phyloP scores from a whole-genome alignment of 768 basidiomycete genomes.

The Boletus barrowsii region DNA sequence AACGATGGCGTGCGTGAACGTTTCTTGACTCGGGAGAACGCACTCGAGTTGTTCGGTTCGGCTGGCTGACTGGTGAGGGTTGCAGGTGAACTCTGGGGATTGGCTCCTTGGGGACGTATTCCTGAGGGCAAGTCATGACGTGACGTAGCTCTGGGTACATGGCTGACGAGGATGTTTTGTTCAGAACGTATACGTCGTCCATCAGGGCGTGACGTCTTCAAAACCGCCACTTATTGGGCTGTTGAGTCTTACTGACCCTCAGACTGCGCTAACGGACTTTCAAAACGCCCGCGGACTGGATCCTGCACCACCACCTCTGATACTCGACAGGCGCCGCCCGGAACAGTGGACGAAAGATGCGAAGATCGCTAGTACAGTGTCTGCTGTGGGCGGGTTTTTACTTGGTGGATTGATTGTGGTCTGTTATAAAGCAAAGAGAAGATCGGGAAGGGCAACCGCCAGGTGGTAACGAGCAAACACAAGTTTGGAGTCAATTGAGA shows the following conservation, averaged over 20 bases:
- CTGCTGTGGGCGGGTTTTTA: slow-evolving; percentile 35
- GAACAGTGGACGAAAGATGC: slow-evolving; percentile 17
- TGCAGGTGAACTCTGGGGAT: slow-evolving; percentile 51
- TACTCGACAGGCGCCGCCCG: slow-evolving; percentile 1
- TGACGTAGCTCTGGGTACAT: neutral
- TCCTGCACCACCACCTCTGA: slow-evolving; percentile 23
- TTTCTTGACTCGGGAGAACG: neutral
- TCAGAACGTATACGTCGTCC: slow-evolving; percentile 54
- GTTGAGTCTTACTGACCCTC: slow-evolving; percentile 40
- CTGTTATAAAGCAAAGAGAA: slow-evolving; percentile 8
- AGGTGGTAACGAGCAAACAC: slow-evolving; percentile 5
- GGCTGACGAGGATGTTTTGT: slow-evolving; percentile 6
- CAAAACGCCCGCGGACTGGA: slow-evolving; percentile 42
- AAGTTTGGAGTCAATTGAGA: neutral
- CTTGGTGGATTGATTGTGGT: slow-evolving; percentile 31
- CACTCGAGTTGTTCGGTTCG: neutral
- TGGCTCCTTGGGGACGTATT: slow-evolving; percentile 63
- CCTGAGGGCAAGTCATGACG: slow-evolving; percentile 40
- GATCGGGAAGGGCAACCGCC: neutral
- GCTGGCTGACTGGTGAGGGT: neutral
- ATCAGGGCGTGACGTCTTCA: slow-evolving; percentile 40
- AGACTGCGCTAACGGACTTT: slow-evolving; percentile 38
- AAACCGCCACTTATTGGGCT: slow-evolving; percentile 46
- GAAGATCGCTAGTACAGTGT: slow-evolving; percentile 22
- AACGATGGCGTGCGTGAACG: slow-evolving; percentile 43